Conservation (phyloP, 768 basidiomycete genomes). For the Suillus plorans region DNA sequence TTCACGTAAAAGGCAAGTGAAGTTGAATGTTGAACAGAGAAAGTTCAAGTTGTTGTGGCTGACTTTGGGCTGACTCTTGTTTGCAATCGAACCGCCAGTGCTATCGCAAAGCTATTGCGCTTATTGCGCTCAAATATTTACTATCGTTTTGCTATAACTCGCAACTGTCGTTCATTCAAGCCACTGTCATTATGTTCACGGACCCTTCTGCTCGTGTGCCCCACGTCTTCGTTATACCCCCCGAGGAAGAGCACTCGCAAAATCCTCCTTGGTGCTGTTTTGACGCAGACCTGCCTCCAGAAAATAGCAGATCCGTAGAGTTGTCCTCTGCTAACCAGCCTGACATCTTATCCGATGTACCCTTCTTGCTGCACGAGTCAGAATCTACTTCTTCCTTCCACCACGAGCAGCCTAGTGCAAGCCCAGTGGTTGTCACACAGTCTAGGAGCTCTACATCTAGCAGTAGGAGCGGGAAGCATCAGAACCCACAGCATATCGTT, state of each 20-base stretch:
- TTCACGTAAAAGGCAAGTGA: constrained; percentile 23
- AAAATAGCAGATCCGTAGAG: constrained; percentile 12
- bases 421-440: neutral
- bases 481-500: constrained; percentile 27
- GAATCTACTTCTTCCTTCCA: constrained; percentile 11
- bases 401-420: constrained; percentile 13
- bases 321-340: constrained; percentile 13
- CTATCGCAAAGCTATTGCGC: constrained; percentile 1
- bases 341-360: constrained; percentile 35
- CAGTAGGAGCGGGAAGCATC: constrained; percentile 30
- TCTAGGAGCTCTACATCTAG: constrained; percentile 5
- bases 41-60: constrained; percentile 9
- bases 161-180: constrained; percentile 17
- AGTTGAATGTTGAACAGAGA: constrained; percentile 17
- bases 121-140: constrained; percentile 5
- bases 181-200: constrained; percentile 1
- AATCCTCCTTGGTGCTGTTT: constrained; percentile 58
- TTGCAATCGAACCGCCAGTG: constrained; percentile 7
- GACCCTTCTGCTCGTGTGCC: constrained; percentile 33
- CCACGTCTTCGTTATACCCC: constrained; percentile 55
- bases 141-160: constrained; percentile 11
- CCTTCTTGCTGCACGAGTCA: constrained; percentile 22
- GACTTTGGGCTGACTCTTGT: constrained; percentile 14
- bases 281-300: constrained; percentile 41
- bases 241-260: constrained; percentile 51